Evolutionary conservation across 176 grass and related monocot genomes (phyloP), one percentile per base, ranked within the genome.

Genomic region (Aegilops umbellulata): DNA sequence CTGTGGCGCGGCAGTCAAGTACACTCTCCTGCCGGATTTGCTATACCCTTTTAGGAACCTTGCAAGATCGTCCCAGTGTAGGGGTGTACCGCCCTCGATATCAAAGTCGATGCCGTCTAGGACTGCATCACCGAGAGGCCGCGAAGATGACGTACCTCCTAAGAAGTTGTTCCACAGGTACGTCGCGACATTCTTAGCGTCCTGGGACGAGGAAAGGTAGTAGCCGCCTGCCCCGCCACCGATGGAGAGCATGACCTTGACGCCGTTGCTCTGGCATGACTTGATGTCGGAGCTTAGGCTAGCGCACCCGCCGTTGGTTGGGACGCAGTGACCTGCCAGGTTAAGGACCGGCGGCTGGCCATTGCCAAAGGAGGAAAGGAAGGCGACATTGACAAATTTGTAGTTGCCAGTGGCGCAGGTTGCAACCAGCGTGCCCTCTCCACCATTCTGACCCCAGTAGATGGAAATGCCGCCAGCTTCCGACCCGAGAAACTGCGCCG

Each of bases 351-450:
- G 67, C 2, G 67, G 11, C 10, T 12, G 8, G 20, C 34, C 34
- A 70, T 70, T 70, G 10, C 67, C 67, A 4, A 70, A 70, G 67
- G 19, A 10, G 67, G 11, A 6, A 6, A 70, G 67, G 67, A 70
- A 70, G 20, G 67, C 67, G 64, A 31, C 31, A 27, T 66, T 66
- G 27, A 66, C 64, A 2, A 31, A 66, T 2, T 31, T 66, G 5
- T 31, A 66, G 15, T 66, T 66, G 42, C 85, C 65, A 0, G 57
- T 74, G 29, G 69, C 31, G 0, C 83, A 90, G 0, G 91, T 87
- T 0, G 90, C 68, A 2, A 61, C 65, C 39, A 93, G 55, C 3
- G 73, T 65, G 62, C 82, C 88, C 68, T 93, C 92, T 0, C 30
- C 42, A 3, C 74, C 39, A 42, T 42, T 42, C 39, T 42, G 10